A percentile compares a stretch with the other conserved stretches of the same genome.
These are phyloP conservation scores for Friedmanniomyces endolithicus DNA, from an alignment of 495 filamentous ascomycete species.

Conservation along the genomic window DNA sequence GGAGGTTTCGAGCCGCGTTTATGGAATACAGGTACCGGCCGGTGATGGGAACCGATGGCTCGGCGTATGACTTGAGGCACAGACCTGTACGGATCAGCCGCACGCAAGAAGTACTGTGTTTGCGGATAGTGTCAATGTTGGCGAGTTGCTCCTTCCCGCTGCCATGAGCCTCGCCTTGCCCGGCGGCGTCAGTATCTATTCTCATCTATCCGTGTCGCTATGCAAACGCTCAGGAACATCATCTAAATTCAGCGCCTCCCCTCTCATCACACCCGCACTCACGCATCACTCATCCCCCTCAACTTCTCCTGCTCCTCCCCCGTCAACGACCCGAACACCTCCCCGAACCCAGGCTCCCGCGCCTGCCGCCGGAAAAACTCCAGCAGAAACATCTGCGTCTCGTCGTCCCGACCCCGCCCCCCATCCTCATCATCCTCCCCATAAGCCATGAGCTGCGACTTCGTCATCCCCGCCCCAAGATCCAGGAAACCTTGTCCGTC, in stretches of 20 bases:
- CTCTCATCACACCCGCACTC: not conserved
- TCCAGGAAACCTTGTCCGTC: constrained; percentile 55
- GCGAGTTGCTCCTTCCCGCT: too few species aligned
- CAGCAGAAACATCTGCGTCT: constrained; percentile 70
- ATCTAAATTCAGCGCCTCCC: not conserved
- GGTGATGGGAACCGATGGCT: too few species aligned
- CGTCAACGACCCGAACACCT: constrained; percentile 32
- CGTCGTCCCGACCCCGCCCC: constrained; percentile 51
- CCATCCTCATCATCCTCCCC: constrained; percentile 46
- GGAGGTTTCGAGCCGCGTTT: too few species aligned
- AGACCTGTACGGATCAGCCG: too few species aligned
- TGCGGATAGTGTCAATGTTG: too few species aligned
- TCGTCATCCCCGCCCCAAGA: constrained; percentile 38
- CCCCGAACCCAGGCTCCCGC: constrained; percentile 54
- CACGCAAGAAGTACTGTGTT: too few species aligned
- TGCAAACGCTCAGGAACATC: not conserved
- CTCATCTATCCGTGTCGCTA: not conserved
- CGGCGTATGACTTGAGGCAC: too few species aligned
- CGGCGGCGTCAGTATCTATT: not conserved
- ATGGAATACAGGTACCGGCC: too few species aligned
- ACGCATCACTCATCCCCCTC: constrained; percentile 5
- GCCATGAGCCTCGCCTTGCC: too few species aligned
- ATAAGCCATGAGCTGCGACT: constrained; percentile 63
- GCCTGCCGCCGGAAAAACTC: constrained; percentile 70
- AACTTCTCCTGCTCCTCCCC: constrained; percentile 11